These are phyloP conservation scores for Fusarium sp. DNA, from an alignment of 2,329 filamentous ascomycete species.

Conservation along the genomic window DNA sequence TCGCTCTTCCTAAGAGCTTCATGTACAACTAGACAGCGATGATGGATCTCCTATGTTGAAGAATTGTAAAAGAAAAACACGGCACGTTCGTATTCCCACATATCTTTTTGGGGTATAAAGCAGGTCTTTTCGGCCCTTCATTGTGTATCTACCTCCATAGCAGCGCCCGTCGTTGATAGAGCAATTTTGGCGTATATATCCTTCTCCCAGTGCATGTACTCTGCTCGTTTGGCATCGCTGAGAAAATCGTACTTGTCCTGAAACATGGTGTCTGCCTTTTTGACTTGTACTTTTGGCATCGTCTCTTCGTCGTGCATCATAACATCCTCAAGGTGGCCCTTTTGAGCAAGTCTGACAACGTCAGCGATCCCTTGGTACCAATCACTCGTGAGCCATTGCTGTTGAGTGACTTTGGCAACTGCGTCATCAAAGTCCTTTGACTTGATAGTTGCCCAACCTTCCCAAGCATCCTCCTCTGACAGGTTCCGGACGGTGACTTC, in stretches of 20 bases:
- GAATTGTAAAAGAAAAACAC: constrained; percentile 25
- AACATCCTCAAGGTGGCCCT: constrained; percentile 50
- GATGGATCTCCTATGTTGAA: constrained; percentile 17
- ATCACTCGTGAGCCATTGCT: constrained; percentile 68
- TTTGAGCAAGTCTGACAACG: constrained; percentile 54
- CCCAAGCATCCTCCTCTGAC: constrained; percentile 63
- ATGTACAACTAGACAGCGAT: constrained; percentile 11
- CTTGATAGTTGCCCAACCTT: constrained; percentile 62
- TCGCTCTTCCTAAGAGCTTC: constrained; percentile 14
- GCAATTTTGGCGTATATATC: constrained; percentile 67
- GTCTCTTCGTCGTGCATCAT: constrained; percentile 51
- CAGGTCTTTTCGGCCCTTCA: constrained; percentile 41
- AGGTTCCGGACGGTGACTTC: constrained; percentile 53
- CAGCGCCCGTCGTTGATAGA: constrained; percentile 49
- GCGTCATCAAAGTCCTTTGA: constrained; percentile 70
- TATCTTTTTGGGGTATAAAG: constrained; percentile 39
- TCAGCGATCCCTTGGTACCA: constrained; percentile 73
- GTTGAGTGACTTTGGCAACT: constrained; percentile 66
- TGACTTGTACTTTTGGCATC: constrained; percentile 53
- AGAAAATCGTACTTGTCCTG: constrained; percentile 79
- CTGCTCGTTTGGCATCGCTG: constrained; percentile 68
- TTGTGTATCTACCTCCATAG: constrained; percentile 52
- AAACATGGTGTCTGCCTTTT: constrained; percentile 76
- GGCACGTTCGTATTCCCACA: constrained; percentile 37
- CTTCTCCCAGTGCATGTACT: constrained; percentile 74